Conservation (phyloP, 345 rosid genomes). For the Arabidopsis arenosa region DNA sequence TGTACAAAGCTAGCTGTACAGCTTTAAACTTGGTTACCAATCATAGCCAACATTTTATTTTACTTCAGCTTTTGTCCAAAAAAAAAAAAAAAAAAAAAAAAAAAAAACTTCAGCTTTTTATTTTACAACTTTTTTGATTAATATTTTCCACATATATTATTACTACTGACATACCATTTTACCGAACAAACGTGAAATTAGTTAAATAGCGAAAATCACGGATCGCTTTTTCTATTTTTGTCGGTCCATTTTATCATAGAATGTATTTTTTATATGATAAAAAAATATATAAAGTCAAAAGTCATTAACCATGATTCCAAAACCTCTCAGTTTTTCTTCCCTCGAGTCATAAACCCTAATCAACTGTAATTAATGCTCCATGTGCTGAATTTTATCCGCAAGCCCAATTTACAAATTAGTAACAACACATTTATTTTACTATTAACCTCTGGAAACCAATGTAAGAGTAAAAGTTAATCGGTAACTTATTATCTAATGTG, state of each 20-base stretch:
- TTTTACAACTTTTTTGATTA: neutral
- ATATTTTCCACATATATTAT: no score
- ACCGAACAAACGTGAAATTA: slow-evolving; percentile 33
- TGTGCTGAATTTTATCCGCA: neutral
- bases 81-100: no score
- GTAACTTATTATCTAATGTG: neutral
- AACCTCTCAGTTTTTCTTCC: neutral
- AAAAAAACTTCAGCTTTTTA: neutral
- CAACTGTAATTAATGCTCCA: slow-evolving; percentile 9
- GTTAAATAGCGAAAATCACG: slow-evolving; percentile 37
- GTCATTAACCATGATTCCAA: neutral
- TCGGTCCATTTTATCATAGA: slow-evolving; percentile 33
- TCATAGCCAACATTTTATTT: no score
- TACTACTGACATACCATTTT: slow-evolving; percentile 17
- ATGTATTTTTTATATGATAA: neutral
- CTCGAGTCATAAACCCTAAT: neutral
- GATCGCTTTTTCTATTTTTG: slow-evolving; percentile 29
- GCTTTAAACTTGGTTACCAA: no score
- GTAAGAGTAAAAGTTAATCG: neutral
- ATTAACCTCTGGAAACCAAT: neutral
- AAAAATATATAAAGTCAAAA: slow-evolving; percentile 1
- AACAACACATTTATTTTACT: no score
- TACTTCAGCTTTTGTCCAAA: no score
- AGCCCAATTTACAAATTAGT: neutral
- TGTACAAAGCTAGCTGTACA: no score